These are phyloP conservation scores for Puya raimondii DNA, from an alignment of 176 grass and related monocot species.

Conservation along the genomic window DNA sequence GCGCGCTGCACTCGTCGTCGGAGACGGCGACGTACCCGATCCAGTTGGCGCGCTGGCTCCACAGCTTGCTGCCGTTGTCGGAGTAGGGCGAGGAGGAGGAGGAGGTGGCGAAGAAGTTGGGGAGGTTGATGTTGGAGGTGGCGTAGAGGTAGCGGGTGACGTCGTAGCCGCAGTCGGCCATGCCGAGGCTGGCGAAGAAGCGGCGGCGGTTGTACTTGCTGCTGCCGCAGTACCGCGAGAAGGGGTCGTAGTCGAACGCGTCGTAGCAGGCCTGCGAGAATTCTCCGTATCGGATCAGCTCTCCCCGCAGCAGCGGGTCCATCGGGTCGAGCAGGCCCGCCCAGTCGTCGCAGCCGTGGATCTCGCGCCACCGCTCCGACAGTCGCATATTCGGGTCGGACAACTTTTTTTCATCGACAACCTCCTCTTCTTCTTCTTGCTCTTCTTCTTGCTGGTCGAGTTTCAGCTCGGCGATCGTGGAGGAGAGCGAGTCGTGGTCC, in stretches of 20 bases:
- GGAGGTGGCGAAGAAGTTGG: constrained; percentile 29
- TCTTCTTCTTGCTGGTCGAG: neutral
- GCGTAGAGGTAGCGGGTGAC: constrained; percentile 44
- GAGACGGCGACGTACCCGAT: constrained; percentile 91
- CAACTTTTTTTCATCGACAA: neutral
- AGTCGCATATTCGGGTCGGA: constrained; percentile 8
- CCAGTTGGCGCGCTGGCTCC: constrained; percentile 90
- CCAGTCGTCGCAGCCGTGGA: constrained; percentile 74
- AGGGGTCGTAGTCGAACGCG: constrained; percentile 61
- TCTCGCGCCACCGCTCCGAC: constrained; percentile 49
- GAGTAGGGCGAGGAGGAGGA: neutral
- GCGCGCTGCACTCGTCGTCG: constrained; percentile 40
- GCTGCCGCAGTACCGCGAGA: constrained; percentile 66
- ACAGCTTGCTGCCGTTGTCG: constrained; percentile 13
- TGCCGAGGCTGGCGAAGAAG: constrained; percentile 45
- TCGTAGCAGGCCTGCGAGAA: constrained; percentile 85
- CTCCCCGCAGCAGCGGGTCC: constrained; percentile 56
- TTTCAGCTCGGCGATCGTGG: constrained; percentile 39
- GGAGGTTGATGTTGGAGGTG: constrained; percentile 33
- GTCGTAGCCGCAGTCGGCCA: constrained; percentile 31
- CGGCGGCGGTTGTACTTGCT: constrained; percentile 42
- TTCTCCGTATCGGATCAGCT: constrained; percentile 83
- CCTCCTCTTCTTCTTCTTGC: neutral
- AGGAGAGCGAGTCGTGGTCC: constrained; percentile 30
- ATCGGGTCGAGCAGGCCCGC: constrained; percentile 60